phyloP scores from a whole-genome alignment of 176 grass and related monocot species.

The Poa pratensis region DNA sequence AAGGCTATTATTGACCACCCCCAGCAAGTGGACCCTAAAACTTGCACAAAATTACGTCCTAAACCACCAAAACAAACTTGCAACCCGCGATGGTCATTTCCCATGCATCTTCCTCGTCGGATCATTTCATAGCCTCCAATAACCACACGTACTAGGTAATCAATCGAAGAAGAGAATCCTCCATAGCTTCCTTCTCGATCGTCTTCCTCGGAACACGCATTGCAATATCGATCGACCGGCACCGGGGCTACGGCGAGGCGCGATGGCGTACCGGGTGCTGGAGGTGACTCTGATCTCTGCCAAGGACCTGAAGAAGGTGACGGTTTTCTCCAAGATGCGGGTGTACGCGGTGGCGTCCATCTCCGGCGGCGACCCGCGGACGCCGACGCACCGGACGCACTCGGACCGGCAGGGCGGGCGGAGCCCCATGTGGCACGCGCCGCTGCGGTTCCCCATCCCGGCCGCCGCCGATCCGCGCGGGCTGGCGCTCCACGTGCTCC shows the following conservation, averaged over 20 bases:
- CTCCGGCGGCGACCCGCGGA: slow-evolving; percentile 58
- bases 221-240: neutral
- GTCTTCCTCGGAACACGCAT: neutral
- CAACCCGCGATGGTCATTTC: neutral
- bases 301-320: slow-evolving; percentile 78
- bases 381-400: slow-evolving; percentile 61
- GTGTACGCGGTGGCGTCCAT: slow-evolving; percentile 80
- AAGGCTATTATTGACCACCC: slow-evolving; percentile 31
- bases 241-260: neutral
- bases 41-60: slow-evolving; percentile 26
- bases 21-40: neutral
- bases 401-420: slow-evolving; percentile 58
- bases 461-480: slow-evolving; percentile 34
- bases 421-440: slow-evolving; percentile 66
- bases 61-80: neutral
- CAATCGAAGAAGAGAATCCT: neutral
- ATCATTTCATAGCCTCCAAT: slow-evolving; percentile 10
- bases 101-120: slow-evolving; percentile 14
- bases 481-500: slow-evolving; percentile 58
- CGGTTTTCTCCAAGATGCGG: slow-evolving; percentile 78
- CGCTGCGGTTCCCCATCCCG: slow-evolving; percentile 51
- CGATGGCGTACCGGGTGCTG: slow-evolving; percentile 61
- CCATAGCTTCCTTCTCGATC: neutral
- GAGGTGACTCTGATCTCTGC: slow-evolving; percentile 84
- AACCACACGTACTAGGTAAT: neutral